Conservation (phyloP, 2,329 filamentous ascomycete genomes). For the Metarhizium robertsii region DNA sequence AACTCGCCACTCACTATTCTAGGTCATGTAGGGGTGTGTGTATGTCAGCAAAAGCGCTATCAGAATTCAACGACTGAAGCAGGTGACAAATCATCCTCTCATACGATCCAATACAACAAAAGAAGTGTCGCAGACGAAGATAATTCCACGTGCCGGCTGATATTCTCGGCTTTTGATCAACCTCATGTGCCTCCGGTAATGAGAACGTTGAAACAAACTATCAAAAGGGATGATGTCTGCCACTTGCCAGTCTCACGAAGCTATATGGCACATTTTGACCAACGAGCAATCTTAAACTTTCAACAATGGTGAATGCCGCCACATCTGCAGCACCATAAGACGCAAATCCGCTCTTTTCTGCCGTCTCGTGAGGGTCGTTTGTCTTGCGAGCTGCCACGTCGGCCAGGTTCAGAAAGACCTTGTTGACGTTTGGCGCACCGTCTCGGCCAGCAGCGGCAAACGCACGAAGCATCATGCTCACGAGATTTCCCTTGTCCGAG, state of each 20-base stretch:
- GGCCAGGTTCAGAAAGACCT: constrained; percentile 74
- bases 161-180: background rate
- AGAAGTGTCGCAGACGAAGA: background rate
- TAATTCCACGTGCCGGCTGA: background rate
- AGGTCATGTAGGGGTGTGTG: background rate
- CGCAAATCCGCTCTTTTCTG: constrained; percentile 66
- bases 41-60: background rate
- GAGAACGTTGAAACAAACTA: background rate
- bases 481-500: constrained; percentile 68
- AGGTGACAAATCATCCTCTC: background rate
- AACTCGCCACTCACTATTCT: background rate
- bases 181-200: background rate
- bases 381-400: constrained; percentile 45
- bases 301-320: constrained; percentile 74
- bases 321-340: constrained; percentile 74
- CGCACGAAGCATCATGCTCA: constrained; percentile 67
- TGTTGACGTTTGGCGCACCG: constrained; percentile 35
- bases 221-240: constrained; percentile 25
- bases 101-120: background rate
- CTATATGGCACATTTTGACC: constrained; percentile 84
- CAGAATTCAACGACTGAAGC: background rate
- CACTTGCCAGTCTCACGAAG: constrained; percentile 67
- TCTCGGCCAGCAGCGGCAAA: constrained; percentile 39
- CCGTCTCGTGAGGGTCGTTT: constrained; percentile 58
- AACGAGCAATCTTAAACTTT: constrained; percentile 67